phyloP scores from a whole-genome alignment of 78 protist genomes.

The Dictyostelium brefeldianum region DNA sequence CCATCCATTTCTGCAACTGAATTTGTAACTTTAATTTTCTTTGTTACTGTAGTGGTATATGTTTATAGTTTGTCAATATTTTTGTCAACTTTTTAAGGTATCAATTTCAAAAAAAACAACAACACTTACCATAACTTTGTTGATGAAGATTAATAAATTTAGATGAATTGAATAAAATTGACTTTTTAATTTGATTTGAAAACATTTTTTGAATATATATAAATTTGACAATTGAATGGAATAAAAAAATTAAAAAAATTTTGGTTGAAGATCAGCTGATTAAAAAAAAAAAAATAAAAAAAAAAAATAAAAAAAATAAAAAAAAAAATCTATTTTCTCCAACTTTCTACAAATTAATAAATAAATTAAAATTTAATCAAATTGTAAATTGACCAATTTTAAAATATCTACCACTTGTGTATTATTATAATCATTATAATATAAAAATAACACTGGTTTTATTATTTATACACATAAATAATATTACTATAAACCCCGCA shows the following conservation, averaged over 20 bases:
- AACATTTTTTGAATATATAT: background rate
- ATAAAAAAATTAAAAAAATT: background rate
- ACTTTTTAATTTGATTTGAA: background rate
- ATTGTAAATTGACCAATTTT: too few relatives aligned
- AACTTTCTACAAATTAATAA: too few relatives aligned
- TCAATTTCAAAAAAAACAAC: background rate
- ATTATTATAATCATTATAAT: too few relatives aligned
- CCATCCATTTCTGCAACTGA: constrained; percentile 92
- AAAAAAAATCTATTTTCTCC: background rate
- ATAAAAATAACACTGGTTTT: too few relatives aligned
- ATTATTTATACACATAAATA: too few relatives aligned
- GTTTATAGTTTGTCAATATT: too few relatives aligned
- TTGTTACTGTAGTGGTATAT: background rate
- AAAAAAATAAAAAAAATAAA: background rate
- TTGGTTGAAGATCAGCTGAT: background rate
- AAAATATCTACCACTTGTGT: too few relatives aligned
- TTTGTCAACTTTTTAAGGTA: too few relatives aligned
- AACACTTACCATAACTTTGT: background rate
- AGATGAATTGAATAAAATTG: background rate
- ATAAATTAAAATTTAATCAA: too few relatives aligned
- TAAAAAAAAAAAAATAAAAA: background rate
- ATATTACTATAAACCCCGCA: too few relatives aligned
- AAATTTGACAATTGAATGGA: background rate
- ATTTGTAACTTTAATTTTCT: constrained; percentile 43
- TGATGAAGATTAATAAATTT: background rate